Evolutionary conservation across 2,329 filamentous ascomycete species (phyloP), one percentile per base, ranked within the genome.

Genomic region (Apiospora marii): DNA sequence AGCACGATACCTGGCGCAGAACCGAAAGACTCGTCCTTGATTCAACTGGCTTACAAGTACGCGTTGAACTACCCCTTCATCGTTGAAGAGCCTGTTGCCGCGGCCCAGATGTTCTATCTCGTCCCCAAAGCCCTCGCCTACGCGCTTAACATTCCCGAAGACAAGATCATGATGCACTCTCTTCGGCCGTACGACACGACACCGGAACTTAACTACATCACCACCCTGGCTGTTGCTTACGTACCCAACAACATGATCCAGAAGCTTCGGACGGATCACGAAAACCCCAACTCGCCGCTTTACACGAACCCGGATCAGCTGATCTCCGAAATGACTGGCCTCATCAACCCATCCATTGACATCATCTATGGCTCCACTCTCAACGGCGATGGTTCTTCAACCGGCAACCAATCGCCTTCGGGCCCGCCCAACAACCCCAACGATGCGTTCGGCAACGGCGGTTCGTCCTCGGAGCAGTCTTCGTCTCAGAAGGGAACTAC

Each of bases 1-100:
- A 89, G 88, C 72, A 88, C 89, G 43, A 86, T 88, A 68, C 85
- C 87, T 27, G 76, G 81, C 13, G 73, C 84, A 5, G 81, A 86
- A 24, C 93, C 94, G 0, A 83, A 86, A 4, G 93, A 93, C 76
- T 91, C 89, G 0, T 91, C 90, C 4, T 83, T 93, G 77, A 92
- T 98, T 76, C 94, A 98, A 80, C 88, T 98, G 74, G 96, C 93
- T 46, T 98, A 98, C 87, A 85, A 90, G 70, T 92, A 91, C 79
- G 89, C 90, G 1, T 88, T 97, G 77, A 96, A 97, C 84, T 99
- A 96, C 82, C 85, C 89, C 12, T 98, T 97, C 80, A 93, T 98
- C 41, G 91, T 92, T 14, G 86, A 85, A 30, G 91, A 92, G 74
- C 87, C 90, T 19, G 87, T 92, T 75, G 93, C 95, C 24, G 93